Evolutionary conservation across 768 basidiomycete genomes (phyloP).

Genomic region (Butyriboletus loyo): DNA sequence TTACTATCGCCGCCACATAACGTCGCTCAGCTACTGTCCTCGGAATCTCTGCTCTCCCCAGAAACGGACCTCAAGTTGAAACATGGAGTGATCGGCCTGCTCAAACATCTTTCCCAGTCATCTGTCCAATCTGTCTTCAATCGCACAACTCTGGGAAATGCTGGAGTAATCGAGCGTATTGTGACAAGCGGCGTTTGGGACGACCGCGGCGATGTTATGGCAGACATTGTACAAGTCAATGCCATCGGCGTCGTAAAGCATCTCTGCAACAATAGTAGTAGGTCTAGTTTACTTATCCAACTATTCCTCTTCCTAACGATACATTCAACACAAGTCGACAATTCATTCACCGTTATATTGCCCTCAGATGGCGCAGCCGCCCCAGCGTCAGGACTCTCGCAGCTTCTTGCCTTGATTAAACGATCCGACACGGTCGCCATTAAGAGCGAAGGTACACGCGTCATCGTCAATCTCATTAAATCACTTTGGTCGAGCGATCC

Average conservation of each 20-base stretch:
- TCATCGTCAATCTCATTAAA: conserved; percentile 82
- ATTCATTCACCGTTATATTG: conserved; percentile 50
- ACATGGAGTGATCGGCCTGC: conserved; percentile 82
- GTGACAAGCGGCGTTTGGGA: conserved; percentile 66
- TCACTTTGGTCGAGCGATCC: conserved; percentile 65
- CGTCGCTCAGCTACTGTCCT: conserved; percentile 59
- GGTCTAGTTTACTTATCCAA: conserved; percentile 19
- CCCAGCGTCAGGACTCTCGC: conserved; percentile 52
- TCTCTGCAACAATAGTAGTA: conserved; percentile 75
- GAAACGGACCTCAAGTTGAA: conserved; percentile 76
- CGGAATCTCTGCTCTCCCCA: conserved; percentile 51
- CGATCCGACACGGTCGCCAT: conserved; percentile 80
- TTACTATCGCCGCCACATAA: conserved; percentile 65
- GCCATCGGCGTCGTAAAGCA: conserved; percentile 90
- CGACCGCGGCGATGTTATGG: conserved; percentile 70
- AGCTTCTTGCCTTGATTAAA: conserved; percentile 69
- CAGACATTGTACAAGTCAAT: conserved; percentile 81
- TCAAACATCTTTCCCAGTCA: conserved; percentile 82
- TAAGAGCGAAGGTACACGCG: conserved; percentile 86
- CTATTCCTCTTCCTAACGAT: conserved; percentile 31
- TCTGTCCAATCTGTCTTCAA: conserved; percentile 56
- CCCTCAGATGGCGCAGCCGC: conserved; percentile 33
- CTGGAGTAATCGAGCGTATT: conserved; percentile 61
- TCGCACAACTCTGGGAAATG: conserved; percentile 55
- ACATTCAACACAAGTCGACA: conserved; percentile 35